Evolutionary conservation across 495 filamentous ascomycete genomes (phyloP).

Genomic region (Bacidia gigantensis): DNA sequence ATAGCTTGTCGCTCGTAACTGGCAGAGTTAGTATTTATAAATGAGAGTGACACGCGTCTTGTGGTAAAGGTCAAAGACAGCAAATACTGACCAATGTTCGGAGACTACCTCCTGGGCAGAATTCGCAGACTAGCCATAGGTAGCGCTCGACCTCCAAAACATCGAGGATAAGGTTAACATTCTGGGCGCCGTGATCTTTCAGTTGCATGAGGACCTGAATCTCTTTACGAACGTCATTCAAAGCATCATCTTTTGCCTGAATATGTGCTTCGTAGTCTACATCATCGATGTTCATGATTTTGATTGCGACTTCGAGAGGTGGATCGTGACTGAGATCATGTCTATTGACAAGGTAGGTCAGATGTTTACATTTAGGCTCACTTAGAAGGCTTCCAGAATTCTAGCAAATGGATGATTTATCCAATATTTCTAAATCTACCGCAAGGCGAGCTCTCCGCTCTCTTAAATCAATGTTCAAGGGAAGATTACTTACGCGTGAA

Average conservation of each 20-base stretch:
- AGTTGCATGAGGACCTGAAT: slow-evolving; percentile 74
- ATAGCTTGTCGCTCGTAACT: slow-evolving; percentile 51
- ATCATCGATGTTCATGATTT: slow-evolving; percentile 90
- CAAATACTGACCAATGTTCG: slow-evolving; percentile 53
- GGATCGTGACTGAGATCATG: slow-evolving; percentile 28
- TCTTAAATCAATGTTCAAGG: no score
- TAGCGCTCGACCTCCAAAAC: slow-evolving; percentile 74
- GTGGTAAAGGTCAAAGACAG: neutral
- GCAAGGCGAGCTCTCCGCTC: no score
- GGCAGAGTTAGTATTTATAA: neutral
- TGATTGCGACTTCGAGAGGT: slow-evolving; percentile 71
- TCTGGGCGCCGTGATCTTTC: slow-evolving; percentile 69
- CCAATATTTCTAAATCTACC: no score
- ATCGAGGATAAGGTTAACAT: slow-evolving; percentile 82
- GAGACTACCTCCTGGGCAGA: slow-evolving; percentile 92
- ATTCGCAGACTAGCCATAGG: slow-evolving; percentile 93
- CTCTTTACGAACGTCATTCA: slow-evolving; percentile 78
- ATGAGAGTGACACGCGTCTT: neutral
- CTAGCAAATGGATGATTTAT: no score
- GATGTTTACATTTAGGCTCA: neutral
- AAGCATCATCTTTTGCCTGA: slow-evolving; percentile 64
- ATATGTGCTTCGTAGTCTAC: slow-evolving; percentile 54
- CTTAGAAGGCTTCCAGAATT: no score
- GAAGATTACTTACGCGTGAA: slow-evolving; percentile 52
- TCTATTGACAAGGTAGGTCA: slow-evolving; percentile 13